Conservation (phyloP, 2,329 filamentous ascomycete genomes). For the Raffaelea ambrosiae region DNA sequence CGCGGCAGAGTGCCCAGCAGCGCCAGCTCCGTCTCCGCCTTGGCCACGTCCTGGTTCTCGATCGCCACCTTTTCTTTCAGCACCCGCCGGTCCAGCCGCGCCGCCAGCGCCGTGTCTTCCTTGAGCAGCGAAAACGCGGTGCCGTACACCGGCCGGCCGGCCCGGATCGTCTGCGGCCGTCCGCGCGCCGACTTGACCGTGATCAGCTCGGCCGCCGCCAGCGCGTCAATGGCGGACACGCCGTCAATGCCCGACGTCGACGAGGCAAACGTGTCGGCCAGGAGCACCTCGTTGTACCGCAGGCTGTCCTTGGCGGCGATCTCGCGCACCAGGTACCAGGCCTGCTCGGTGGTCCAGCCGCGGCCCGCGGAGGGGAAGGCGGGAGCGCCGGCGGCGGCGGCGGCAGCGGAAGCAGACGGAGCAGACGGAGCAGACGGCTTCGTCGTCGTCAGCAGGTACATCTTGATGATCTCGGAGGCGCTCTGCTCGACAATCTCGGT, state of each 20-base stretch:
- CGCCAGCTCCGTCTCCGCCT: slow-evolving; percentile 68
- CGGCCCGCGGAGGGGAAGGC: neutral
- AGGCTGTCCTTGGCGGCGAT: slow-evolving; percentile 59
- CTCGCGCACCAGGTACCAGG: slow-evolving; percentile 78
- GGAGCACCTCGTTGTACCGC: slow-evolving; percentile 77
- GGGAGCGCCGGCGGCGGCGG: neutral
- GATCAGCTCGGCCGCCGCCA: slow-evolving; percentile 82
- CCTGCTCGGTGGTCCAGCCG: slow-evolving; percentile 72
- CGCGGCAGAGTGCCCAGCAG: slow-evolving; percentile 62
- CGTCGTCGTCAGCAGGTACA: slow-evolving; percentile 68
- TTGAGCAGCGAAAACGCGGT: slow-evolving; percentile 70
- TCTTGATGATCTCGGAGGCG: slow-evolving; percentile 83
- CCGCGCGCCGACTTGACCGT: slow-evolving; percentile 64
- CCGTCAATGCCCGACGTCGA: slow-evolving; percentile 49
- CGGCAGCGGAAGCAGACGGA: neutral
- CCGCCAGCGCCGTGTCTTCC: slow-evolving; percentile 62
- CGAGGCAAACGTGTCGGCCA: slow-evolving; percentile 64
- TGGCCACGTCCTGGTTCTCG: slow-evolving; percentile 67
- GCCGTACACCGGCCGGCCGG: slow-evolving; percentile 79
- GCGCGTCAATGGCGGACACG: slow-evolving; percentile 67
- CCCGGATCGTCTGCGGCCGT: slow-evolving; percentile 66
- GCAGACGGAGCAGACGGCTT: slow-evolving; percentile 16
- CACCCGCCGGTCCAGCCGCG: slow-evolving; percentile 64
- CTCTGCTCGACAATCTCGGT: slow-evolving; percentile 83
- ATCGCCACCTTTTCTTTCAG: slow-evolving; percentile 60